Conservation (phyloP, 2,329 filamentous ascomycete species). For the Ophiostoma himal-ulmi region DNA sequence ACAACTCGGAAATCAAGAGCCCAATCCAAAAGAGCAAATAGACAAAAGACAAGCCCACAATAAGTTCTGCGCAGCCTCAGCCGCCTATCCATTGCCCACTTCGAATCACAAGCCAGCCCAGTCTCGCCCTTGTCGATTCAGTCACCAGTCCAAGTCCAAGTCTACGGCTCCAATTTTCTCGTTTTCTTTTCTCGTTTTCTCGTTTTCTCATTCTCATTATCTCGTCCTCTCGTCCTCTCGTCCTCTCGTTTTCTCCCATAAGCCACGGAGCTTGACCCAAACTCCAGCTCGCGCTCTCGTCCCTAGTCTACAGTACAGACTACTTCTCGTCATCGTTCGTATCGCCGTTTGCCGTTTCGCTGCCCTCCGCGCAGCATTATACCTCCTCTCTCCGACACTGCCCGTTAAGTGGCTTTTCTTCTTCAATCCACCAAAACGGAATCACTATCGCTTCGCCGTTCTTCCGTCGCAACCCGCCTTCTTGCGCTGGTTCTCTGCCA, state of each 20-base stretch:
- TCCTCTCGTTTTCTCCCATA: no score
- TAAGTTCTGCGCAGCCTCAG: conserved; percentile 15
- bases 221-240: not conserved
- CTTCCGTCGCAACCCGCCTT: conserved; percentile 41
- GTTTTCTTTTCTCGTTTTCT: conserved; percentile 2
- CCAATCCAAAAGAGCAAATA: conserved; percentile 6
- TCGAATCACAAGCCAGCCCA: conserved; percentile 13
- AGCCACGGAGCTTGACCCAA: no score
- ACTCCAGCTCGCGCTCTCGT: no score
- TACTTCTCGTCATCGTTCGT: conserved; percentile 10
- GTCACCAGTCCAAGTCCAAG: not conserved
- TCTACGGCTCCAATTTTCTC: conserved; percentile 13
- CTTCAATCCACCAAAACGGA: conserved; percentile 45
- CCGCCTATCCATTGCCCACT: conserved; percentile 8
- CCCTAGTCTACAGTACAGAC: not conserved
- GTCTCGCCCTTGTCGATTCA: conserved; percentile 8
- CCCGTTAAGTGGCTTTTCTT: conserved; percentile 24
- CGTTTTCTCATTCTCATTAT: not conserved
- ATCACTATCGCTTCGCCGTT: conserved; percentile 42
- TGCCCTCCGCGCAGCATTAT: not conserved
- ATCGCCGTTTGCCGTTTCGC: conserved; percentile 3
- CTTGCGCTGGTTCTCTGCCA: conserved; percentile 45
- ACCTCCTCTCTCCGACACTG: conserved; percentile 12
- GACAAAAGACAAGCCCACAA: conserved; percentile 6
- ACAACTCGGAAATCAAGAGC: not conserved